Evolutionary conservation across 352 stramenopile species (phyloP), one percentile per base, ranked within the genome.

Genomic region (Lagenidium giganteum): DNA sequence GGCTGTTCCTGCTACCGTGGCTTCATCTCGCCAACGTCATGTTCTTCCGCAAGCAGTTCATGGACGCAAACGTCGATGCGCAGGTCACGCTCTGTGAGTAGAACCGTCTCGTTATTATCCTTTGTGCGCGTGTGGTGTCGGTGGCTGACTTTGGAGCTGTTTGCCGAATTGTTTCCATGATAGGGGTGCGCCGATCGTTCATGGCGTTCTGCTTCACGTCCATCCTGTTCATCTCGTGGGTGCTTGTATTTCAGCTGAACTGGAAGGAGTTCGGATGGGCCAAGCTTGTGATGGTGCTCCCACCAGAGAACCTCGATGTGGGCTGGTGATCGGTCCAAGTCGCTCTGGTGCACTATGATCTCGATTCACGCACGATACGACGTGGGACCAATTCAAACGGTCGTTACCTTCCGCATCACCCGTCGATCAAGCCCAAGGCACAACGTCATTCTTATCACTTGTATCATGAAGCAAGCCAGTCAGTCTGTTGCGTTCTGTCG

Each of bases 191-290:
- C 36, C 76, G 81, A 31, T 91, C 78, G 33, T 73, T 77, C 28
- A 69, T 90, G 54, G 69, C 71, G 7, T 84, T 83, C 38, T 58
- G 58, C 51, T 74, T 91, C 48, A 74, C 67, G 59, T 88, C 78
- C 12, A 54, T 81, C 29, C 30, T 91, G 4, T 90, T 93, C 35
- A 20, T 90, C 29, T 62, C 72, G 39, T 93, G 81, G 81, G 68
- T 81, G 32, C 41, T 93, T 21, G 21, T 85, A 5, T 91, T 93
- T 51, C 81, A 93, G 61, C 57, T 91, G 33, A 83, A 86, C 30
- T 93, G 82, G 82, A 84, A 89, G 54, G 73, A 87, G 22, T 87
- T 88, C 52, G 77, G 77, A 43, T 90, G 77, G 77, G 57, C 71
- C 29, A 87, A 65, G 28, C 56, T 93, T 43, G 70, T 90, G 27